Evolutionary conservation across 345 rosid genomes (phyloP), one percentile per base, ranked within the genome.

Genomic region (Euphorbia peplus): DNA sequence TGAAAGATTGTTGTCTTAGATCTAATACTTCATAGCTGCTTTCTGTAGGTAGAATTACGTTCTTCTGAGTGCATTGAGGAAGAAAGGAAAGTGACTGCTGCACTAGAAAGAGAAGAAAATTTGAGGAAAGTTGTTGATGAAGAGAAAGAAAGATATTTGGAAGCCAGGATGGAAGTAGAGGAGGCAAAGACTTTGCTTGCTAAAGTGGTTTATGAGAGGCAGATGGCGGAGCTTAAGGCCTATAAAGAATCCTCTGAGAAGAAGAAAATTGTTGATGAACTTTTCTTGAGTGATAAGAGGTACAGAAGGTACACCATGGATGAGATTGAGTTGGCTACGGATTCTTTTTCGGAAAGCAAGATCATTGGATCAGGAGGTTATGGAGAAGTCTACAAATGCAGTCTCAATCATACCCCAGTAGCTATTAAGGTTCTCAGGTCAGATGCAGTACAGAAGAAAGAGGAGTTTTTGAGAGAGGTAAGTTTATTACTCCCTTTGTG

Each of bases 401-500:
- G 71, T 65, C 89, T 93, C 28, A 85, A 93, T 75, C 92, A 77
- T 70, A 90, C 90, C 18, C 93, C 93, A 22, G 97, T 85, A 6
- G 98, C 98, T 74, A 79, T 90, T 39, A 90, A 93, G 85, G 85
- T 90, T 81, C 83, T 93, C 60, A 63, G 65, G 57, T 64, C 87
- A 0, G 88, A 87, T 81, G 77, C 86, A 24, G 26, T 77, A 55
- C 82, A 82, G 67, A 85, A 83, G 80, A 85, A 83, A 79, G 86
- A 85, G 60, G 98, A 93, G 51, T 93, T 93, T 71, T 83, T 88
- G 60, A 86, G 47, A 84, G 96, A 93, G 98, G 98, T 92, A 78
- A 69, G 18, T 47, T 74, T 29, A 32, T 18, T 18, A 28, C 19
- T 44, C 5, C 30, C 21, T 11, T 11, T 28, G 21, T 53, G 60